Conservation (phyloP, 2,329 filamentous ascomycete genomes). For the Aspergillus fumigatus region DNA sequence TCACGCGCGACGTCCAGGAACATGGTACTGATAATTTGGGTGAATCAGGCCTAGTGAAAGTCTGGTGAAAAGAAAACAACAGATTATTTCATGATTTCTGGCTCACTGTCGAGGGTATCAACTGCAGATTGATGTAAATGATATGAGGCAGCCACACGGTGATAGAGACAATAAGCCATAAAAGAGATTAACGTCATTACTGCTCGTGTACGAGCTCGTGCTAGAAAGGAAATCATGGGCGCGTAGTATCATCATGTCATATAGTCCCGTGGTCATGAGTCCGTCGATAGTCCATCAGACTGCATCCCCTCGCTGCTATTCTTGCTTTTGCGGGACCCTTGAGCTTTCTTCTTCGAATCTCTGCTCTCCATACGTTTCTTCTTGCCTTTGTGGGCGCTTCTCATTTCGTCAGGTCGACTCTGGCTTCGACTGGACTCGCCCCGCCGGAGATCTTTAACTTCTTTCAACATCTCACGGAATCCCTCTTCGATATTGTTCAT, state of each 20-base stretch:
- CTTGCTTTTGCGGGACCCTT: conserved; percentile 16
- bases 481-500: conserved; percentile 94
- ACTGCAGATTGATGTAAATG: conserved; percentile 5
- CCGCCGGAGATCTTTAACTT: conserved; percentile 63
- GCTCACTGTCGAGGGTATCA: conserved; percentile 6
- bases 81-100: neutral
- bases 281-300: neutral
- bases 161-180: neutral
- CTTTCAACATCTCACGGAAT: conserved; percentile 78
- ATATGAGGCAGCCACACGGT: conserved; percentile 11
- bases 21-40: neutral
- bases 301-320: conserved; percentile 15
- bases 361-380: conserved; percentile 25
- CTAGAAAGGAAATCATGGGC: neutral
- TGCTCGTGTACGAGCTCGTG: neutral
- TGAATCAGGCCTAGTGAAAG: neutral
- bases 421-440: conserved; percentile 31
- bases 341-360: conserved; percentile 17
- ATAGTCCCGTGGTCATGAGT: neutral
- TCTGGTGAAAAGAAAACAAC: neutral
- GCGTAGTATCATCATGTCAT: neutral
- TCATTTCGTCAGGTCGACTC: conserved; percentile 24
- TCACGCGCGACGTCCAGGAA: neutral
- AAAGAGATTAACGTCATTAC: neutral
- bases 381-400: conserved; percentile 18